Percentiles rank a stretch among this genome's conserved stretches.
Evolutionary conservation across 2,329 filamentous ascomycete species (phyloP).

Genomic region (Neoscytalidium dimidiatum): DNA sequence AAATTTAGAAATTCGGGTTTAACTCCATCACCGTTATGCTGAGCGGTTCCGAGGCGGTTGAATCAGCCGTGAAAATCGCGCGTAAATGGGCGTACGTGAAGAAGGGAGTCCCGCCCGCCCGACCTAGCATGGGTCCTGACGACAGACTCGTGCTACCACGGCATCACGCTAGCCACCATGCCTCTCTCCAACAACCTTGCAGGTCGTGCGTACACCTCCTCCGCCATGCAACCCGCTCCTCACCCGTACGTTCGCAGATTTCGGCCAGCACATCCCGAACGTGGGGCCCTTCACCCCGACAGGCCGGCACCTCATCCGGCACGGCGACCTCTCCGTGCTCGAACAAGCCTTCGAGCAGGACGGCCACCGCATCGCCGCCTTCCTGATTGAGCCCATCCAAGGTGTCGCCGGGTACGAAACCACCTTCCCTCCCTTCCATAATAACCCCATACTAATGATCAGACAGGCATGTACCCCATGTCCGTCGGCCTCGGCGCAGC

Average conservation of each 20-base stretch:
- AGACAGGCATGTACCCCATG: conserved; percentile 10
- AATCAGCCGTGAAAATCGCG: conserved; percentile 90
- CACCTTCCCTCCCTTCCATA: background rate
- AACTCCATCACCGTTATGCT: conserved; percentile 89
- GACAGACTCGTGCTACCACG: conserved; percentile 56
- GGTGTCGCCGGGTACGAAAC: conserved; percentile 34
- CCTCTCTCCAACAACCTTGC: conserved; percentile 81
- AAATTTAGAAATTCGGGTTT: conserved; percentile 61
- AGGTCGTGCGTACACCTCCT: conserved; percentile 66
- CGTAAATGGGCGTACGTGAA: conserved; percentile 88
- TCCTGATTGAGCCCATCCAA: conserved; percentile 88
- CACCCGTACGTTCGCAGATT: conserved; percentile 86
- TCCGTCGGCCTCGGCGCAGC: conserved; percentile 19
- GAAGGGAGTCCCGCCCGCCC: conserved; percentile 74
- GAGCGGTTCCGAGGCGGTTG: conserved; percentile 88
- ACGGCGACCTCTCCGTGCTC: conserved; percentile 76
- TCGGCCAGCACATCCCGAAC: conserved; percentile 93
- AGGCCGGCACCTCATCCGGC: conserved; percentile 82
- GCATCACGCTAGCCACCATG: conserved; percentile 73
- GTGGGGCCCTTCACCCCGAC: conserved; percentile 81
- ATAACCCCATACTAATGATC: no score
- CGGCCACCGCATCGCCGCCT: conserved; percentile 76
- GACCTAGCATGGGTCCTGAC: conserved; percentile 67
- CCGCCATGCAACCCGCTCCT: conserved; percentile 86
- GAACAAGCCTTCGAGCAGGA: conserved; percentile 81